These are phyloP conservation scores for Aquilaria yunnanensis DNA, from an alignment of 345 rosid species.

Conservation along the genomic window DNA sequence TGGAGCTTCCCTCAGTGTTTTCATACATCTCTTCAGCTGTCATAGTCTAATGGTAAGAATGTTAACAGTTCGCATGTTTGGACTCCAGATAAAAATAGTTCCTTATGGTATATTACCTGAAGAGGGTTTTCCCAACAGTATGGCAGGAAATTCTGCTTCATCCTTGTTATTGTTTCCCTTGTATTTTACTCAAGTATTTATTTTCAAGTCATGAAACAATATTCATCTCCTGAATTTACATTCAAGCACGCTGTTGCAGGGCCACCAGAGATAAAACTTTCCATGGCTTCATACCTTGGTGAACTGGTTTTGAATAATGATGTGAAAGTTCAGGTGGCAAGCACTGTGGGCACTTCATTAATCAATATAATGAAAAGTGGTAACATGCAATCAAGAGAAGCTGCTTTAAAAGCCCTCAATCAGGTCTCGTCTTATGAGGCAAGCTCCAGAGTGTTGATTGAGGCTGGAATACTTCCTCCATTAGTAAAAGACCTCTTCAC, in stretches of 20 bases:
- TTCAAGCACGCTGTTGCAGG: constrained; percentile 48
- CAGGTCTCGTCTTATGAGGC: constrained; percentile 73
- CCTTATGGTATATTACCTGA: too few relatives aligned
- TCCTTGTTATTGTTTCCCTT: too few relatives aligned
- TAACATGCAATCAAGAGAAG: constrained; percentile 64
- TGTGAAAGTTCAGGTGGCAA: constrained; percentile 70
- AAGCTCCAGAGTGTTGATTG: constrained; percentile 76
- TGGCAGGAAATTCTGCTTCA: too few relatives aligned
- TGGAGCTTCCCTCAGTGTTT: too few relatives aligned
- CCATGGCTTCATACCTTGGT: constrained; percentile 88
- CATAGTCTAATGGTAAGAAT: too few relatives aligned
- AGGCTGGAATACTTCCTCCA: constrained; percentile 81
- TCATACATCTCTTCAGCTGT: too few relatives aligned
- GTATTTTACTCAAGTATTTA: background rate
- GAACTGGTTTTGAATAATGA: constrained; percentile 79
- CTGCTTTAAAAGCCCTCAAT: constrained; percentile 78
- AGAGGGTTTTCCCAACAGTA: too few relatives aligned
- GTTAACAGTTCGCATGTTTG: too few relatives aligned
- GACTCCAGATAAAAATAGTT: too few relatives aligned
- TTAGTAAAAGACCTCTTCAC: constrained; percentile 79
- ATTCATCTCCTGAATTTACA: constrained; percentile 14
- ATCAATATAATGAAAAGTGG: constrained; percentile 75
- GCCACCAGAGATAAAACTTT: constrained; percentile 62
- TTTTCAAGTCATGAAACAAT: constrained; percentile 3
- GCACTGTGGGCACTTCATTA: constrained; percentile 68